Conservation (phyloP, 495 filamentous ascomycete genomes). For the Podospora appendiculata region DNA sequence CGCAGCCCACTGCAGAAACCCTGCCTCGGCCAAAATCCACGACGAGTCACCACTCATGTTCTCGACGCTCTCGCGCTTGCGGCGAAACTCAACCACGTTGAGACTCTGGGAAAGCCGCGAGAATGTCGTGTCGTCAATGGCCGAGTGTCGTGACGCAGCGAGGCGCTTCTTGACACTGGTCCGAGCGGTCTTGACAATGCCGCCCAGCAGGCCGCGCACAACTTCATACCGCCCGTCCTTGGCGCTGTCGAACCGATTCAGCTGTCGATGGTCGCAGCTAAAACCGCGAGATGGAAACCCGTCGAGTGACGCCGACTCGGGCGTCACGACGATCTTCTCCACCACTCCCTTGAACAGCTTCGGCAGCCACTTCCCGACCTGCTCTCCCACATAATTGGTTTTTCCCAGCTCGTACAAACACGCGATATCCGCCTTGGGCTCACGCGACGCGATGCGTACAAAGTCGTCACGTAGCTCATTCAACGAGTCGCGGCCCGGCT, state of each 20-base stretch:
- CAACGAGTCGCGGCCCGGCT: conserved; percentile 5
- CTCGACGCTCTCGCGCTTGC: conserved; percentile 1
- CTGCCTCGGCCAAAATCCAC: conserved; percentile 4
- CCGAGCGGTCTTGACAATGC: conserved; percentile 7
- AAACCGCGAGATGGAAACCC: background rate
- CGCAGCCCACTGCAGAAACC: conserved; percentile 3
- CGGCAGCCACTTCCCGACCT: conserved; percentile 1
- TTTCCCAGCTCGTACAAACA: conserved; percentile 4
- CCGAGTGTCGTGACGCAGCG: conserved; percentile 2
- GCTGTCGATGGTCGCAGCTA: conserved; percentile 6
- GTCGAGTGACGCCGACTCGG: conserved; percentile 4
- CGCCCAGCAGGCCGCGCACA: conserved; percentile 1
- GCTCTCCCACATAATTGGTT: conserved; percentile 5
- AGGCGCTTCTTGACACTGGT: conserved; percentile 1
- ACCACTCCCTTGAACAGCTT: conserved; percentile 6
- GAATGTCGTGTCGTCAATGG: conserved; percentile 4
- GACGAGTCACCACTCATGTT: conserved; percentile 5
- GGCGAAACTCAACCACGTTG: conserved; percentile 2
- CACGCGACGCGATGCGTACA: conserved; percentile 1
- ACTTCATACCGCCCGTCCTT: conserved; percentile 5
- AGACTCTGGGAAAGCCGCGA: conserved; percentile 1
- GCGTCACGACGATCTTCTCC: conserved; percentile 5
- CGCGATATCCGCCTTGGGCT: conserved; percentile 5
- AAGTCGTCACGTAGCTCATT: conserved; percentile 6
- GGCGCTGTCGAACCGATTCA: conserved; percentile 10